Percentiles rank a stretch among this genome's conserved stretches.
These are phyloP conservation scores for Kodamaea ohmeri DNA, from an alignment of 1,139 yeast genomes.

Conservation along the genomic window DNA sequence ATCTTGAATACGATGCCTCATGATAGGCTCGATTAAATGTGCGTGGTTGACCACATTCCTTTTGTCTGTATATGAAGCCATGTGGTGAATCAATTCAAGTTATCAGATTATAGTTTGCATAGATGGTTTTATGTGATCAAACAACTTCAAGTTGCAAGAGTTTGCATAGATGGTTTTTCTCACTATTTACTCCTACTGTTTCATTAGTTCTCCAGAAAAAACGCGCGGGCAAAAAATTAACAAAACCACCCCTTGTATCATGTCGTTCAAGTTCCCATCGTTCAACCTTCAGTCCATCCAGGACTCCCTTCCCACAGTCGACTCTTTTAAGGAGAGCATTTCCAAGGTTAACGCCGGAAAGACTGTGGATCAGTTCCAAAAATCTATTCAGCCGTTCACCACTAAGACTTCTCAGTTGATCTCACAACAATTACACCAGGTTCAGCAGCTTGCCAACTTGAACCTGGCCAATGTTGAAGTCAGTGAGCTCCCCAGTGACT, in stretches of 20 bases:
- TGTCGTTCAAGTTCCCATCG: conserved; percentile 54
- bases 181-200: not conserved
- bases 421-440: conserved; percentile 41
- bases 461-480: conserved; percentile 35
- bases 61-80: conserved; percentile 19
- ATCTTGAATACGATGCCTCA: conserved; percentile 66
- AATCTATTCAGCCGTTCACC: conserved; percentile 45
- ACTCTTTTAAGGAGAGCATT: conserved; percentile 39
- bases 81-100: too few species aligned
- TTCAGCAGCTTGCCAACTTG: conserved; percentile 40
- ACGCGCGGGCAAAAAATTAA: not conserved
- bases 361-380: conserved; percentile 40
- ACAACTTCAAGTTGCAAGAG: too few species aligned
- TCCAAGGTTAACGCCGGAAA: conserved; percentile 40
- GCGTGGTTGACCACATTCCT: conserved; percentile 46
- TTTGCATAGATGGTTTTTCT: too few species aligned
- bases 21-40: conserved; percentile 60
- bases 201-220: not conserved
- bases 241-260: conserved; percentile 15
- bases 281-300: conserved; percentile 47
- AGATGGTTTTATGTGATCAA: too few species aligned
- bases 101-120: too few species aligned
- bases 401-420: conserved; percentile 40
- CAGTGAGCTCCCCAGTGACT: conserved; percentile 72
- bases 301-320: conserved; percentile 44